A percentile compares a stretch with the other conserved stretches of the same genome.
Evolutionary conservation across 176 grass and related monocot species (phyloP).

Genomic region (Aegilops tauschii): DNA sequence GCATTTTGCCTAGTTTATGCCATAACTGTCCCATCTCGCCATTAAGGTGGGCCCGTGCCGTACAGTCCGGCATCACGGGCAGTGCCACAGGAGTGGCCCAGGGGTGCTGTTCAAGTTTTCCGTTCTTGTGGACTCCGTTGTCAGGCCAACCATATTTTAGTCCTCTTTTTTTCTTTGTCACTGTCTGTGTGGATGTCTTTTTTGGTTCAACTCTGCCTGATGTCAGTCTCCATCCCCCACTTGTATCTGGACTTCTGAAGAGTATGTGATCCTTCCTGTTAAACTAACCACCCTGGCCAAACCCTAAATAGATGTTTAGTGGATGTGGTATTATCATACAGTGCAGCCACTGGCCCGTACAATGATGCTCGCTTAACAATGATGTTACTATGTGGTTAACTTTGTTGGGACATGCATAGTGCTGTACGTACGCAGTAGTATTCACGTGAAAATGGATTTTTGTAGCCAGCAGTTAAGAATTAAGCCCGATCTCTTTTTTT

Average conservation of each 20-base stretch:
- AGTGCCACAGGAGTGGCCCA: too few relatives aligned
- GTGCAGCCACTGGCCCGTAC: too few relatives aligned
- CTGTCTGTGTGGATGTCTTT: neutral
- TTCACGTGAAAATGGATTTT: too few relatives aligned
- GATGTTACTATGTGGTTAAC: too few relatives aligned
- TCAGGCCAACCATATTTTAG: neutral
- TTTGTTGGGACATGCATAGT: too few relatives aligned
- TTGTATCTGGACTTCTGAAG: neutral
- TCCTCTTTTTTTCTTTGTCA: neutral
- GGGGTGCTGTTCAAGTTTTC: too few relatives aligned
- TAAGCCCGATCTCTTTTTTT: too few relatives aligned
- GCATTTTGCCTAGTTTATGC: neutral
- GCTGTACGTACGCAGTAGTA: too few relatives aligned
- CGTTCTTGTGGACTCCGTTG: neutral
- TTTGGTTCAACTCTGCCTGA: neutral
- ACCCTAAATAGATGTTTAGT: too few relatives aligned
- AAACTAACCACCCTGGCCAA: neutral
- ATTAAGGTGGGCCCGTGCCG: neutral
- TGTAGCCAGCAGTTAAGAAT: too few relatives aligned
- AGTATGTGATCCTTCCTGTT: neutral
- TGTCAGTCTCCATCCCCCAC: neutral
- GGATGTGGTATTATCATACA: too few relatives aligned
- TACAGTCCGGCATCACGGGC: conserved; percentile 17
- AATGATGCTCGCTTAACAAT: too few relatives aligned
- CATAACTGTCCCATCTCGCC: neutral